Conservation (phyloP, 1,139 yeast genomes). For the Wickerhamomyces sp. region DNA sequence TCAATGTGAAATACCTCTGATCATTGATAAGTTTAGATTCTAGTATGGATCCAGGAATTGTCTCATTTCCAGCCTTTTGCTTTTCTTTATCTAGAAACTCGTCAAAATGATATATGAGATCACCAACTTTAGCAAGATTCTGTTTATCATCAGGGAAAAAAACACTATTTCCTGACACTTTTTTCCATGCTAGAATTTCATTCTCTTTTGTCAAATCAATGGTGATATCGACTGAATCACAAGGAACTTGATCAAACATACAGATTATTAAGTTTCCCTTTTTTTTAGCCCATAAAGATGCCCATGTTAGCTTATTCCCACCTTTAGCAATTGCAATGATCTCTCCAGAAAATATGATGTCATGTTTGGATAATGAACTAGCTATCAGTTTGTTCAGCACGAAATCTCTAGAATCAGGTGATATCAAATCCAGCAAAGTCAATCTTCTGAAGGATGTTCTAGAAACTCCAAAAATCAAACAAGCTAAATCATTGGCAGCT, state of each 20-base stretch:
- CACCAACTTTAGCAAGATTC: conserved; percentile 23
- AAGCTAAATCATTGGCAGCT: conserved; percentile 88
- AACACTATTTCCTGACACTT: conserved; percentile 26
- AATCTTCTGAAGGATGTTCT: conserved; percentile 57
- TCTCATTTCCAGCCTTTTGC: conserved; percentile 24
- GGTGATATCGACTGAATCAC: conserved; percentile 68
- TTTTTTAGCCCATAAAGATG: conserved; percentile 83
- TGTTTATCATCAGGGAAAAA: conserved; percentile 26
- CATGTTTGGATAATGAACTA: conserved; percentile 25
- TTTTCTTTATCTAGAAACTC: conserved; percentile 28
- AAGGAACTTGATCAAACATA: conserved; percentile 84
- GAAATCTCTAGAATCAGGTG: conserved; percentile 66
- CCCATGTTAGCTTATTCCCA: conserved; percentile 59
- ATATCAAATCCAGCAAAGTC: conserved; percentile 71
- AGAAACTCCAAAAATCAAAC: conserved; percentile 80
- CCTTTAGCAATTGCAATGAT: conserved; percentile 45
- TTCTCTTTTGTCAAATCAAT: conserved; percentile 9
- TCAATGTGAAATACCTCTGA: conserved; percentile 60
- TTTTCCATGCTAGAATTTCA: conserved; percentile 19
- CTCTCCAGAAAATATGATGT: conserved; percentile 53
- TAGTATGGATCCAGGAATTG: conserved; percentile 32
- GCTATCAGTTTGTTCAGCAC: conserved; percentile 52
- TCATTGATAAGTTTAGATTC: conserved; percentile 45
- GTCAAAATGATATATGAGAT: conserved; percentile 26
- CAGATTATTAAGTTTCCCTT: conserved; percentile 69